These are phyloP conservation scores for Circinella umbellata DNA, from an alignment of 371 early-diverging fungal species.

Conservation along the genomic window DNA sequence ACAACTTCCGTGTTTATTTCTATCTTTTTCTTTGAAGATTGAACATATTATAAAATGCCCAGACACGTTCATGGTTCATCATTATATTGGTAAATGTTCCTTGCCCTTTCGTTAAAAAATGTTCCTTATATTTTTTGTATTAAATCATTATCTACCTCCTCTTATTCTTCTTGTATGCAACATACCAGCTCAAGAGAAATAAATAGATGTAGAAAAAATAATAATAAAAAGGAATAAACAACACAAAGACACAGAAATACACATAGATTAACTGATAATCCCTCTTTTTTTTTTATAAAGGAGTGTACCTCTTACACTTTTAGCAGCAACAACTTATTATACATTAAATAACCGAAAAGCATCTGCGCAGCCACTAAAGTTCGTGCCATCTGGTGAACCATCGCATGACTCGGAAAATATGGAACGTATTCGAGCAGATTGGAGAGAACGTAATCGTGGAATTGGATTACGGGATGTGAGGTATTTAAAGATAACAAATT, in stretches of 20 bases:
- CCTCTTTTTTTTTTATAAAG: not conserved
- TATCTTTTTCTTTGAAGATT: not conserved
- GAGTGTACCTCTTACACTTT: conserved; percentile 8
- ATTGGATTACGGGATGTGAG: conserved; percentile 50
- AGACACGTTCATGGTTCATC: conserved; percentile 14
- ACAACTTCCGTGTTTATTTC: not conserved
- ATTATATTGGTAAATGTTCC: conserved; percentile 7
- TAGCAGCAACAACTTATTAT: conserved; percentile 12
- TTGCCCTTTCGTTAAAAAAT: too few relatives aligned
- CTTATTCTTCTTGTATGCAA: too few relatives aligned
- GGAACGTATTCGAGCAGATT: conserved; percentile 45
- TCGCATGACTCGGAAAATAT: conserved; percentile 38
- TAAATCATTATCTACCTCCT: too few relatives aligned
- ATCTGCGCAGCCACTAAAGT: conserved; percentile 33
- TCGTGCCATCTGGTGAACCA: conserved; percentile 40
- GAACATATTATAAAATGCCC: conserved; percentile 4
- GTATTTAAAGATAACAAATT: conserved; percentile 19
- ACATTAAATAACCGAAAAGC: conserved; percentile 1
- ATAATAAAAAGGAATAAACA: too few relatives aligned
- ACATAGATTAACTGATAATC: not conserved
- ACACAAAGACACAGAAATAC: too few relatives aligned
- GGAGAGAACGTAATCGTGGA: conserved; percentile 45
- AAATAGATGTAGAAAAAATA: too few relatives aligned
- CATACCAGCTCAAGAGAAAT: too few relatives aligned
- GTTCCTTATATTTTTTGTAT: too few relatives aligned